These are phyloP conservation scores for Aspergillus niger DNA, from an alignment of 2,329 filamentous ascomycete species.

Conservation along the genomic window DNA sequence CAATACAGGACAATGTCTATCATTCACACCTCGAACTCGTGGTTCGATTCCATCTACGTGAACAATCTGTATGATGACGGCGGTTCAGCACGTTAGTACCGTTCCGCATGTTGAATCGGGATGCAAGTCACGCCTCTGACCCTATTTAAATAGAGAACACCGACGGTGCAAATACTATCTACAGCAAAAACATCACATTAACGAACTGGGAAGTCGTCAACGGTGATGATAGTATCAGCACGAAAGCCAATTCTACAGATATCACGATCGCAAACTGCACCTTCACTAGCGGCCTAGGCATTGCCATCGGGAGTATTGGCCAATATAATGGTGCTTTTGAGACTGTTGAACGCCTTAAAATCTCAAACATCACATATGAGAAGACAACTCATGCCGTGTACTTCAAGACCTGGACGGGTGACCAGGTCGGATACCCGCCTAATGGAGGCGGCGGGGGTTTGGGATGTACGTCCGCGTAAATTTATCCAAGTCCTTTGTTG, in stretches of 20 bases:
- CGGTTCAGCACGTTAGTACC: constrained; percentile 17
- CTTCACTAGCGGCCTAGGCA: constrained; percentile 54
- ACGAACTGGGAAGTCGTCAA: constrained; percentile 54
- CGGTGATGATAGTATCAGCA: constrained; percentile 57
- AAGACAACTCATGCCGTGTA: constrained; percentile 53
- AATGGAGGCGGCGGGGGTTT: constrained; percentile 62
- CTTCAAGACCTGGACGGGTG: constrained; percentile 62
- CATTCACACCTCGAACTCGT: constrained; percentile 50
- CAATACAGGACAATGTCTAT: constrained; percentile 53
- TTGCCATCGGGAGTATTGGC: constrained; percentile 61
- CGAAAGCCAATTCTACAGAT: constrained; percentile 60
- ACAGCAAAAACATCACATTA: constrained; percentile 55
- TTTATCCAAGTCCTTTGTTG: too few relatives aligned
- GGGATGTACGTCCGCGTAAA: constrained; percentile 46
- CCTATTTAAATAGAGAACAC: constrained; percentile 37
- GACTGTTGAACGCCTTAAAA: constrained; percentile 53
- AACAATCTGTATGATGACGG: constrained; percentile 45
- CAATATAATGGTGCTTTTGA: constrained; percentile 55
- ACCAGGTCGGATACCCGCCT: constrained; percentile 54
- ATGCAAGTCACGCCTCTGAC: fast-evolving
- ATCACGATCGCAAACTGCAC: constrained; percentile 53
- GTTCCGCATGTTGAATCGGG: too few relatives aligned
- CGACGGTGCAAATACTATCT: constrained; percentile 57
- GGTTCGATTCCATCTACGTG: constrained; percentile 55
- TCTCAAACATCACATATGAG: constrained; percentile 50